Percentiles rank a stretch among this genome's conserved stretches.
Evolutionary conservation across 169 alveolate genomes (phyloP).

Genomic region (Haemoproteus tartakovskyi): DNA sequence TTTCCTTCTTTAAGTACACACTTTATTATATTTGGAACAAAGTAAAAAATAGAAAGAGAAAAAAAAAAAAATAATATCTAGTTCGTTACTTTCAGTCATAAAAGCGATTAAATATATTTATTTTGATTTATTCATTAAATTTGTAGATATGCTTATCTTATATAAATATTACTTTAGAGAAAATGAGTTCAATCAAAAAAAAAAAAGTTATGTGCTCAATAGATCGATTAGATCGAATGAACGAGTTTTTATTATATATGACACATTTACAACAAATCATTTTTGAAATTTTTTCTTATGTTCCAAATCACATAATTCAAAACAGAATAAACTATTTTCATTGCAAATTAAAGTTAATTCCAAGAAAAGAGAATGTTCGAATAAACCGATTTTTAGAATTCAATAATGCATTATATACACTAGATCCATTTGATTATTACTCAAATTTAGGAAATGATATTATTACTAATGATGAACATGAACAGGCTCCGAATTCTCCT

Average conservation of each 20-base stretch:
- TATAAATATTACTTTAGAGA: constrained; percentile 11
- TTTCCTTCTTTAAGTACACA: constrained; percentile 32
- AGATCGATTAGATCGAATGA: too few relatives aligned
- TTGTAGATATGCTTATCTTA: constrained; percentile 11
- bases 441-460: too few relatives aligned
- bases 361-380: too few relatives aligned
- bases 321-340: too few relatives aligned
- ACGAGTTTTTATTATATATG: constrained; percentile 40
- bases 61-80: background rate
- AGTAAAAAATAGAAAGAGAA: background rate
- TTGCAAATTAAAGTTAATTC: too few relatives aligned
- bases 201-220: too few relatives aligned
- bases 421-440: too few relatives aligned
- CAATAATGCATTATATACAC: too few relatives aligned
- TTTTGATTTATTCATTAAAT: constrained; percentile 42
- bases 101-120: constrained; percentile 30
- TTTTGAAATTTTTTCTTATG: constrained; percentile 3
- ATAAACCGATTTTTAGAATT: too few relatives aligned
- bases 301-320: constrained; percentile 22
- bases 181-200: too few relatives aligned
- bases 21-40: constrained; percentile 35
- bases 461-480: too few relatives aligned
- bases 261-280: constrained; percentile 17
- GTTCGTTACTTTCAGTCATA: background rate
- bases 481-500: too few relatives aligned